Conservation (phyloP, 495 filamentous ascomycete genomes). For the Aspergillus heteromorphus region DNA sequence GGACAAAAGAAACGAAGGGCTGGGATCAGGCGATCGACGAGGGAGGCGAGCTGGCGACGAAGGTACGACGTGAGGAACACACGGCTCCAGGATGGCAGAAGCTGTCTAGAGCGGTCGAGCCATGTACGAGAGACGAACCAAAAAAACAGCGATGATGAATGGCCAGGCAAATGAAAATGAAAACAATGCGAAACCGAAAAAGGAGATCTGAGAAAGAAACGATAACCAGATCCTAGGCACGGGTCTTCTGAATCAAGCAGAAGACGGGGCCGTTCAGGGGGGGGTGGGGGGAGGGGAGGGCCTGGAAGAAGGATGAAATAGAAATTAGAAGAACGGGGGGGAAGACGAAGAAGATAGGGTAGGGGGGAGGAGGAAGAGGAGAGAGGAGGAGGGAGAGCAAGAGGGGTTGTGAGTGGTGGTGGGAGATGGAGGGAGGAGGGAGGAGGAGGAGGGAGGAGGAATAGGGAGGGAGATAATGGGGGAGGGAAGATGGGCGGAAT, state of each 20-base stretch:
- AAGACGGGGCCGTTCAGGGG: conserved; percentile 23
- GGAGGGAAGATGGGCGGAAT: conserved; percentile 13
- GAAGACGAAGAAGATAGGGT: conserved; percentile 10
- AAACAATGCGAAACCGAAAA: conserved; percentile 15
- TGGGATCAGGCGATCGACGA: conserved; percentile 24
- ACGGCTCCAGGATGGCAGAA: conserved; percentile 25
- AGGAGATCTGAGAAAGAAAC: conserved; percentile 16
- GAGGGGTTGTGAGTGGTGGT: neutral
- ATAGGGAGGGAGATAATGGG: neutral
- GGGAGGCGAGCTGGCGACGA: conserved; percentile 14
- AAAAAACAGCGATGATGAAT: conserved; percentile 2
- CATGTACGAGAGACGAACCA: conserved; percentile 30
- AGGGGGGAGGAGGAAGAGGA: conserved; percentile 13
- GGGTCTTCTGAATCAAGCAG: conserved; percentile 23
- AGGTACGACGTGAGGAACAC: conserved; percentile 24
- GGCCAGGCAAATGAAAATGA: conserved; percentile 2
- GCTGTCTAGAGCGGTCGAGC: conserved; percentile 29
- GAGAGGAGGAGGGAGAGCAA: conserved; percentile 13
- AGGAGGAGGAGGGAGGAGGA: conserved; percentile 7
- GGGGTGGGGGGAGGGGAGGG: conserved; percentile 20
- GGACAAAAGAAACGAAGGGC: conserved; percentile 34
- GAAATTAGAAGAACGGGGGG: conserved; percentile 10
- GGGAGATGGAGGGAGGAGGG: conserved; percentile 3
- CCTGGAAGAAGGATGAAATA: conserved; percentile 8
- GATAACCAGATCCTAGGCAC: conserved; percentile 25